A percentile compares a stretch with the other conserved stretches of the same genome.
Conservation (phyloP, 345 rosid genomes). For the Gossypium rotundifolium region DNA sequence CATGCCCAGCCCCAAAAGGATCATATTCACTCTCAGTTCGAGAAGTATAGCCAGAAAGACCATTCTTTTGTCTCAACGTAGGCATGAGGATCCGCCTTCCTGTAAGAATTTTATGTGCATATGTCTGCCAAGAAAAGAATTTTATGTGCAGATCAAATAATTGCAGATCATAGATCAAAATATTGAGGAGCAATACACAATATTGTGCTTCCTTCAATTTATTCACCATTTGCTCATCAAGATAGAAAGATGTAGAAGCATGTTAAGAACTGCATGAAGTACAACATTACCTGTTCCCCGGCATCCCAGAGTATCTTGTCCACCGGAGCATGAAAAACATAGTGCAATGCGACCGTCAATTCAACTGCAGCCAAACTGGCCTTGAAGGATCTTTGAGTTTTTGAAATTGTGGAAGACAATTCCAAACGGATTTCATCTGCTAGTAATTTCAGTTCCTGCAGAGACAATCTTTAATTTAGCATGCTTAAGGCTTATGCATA, state of each 20-base stretch:
- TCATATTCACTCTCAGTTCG: slow-evolving; percentile 74
- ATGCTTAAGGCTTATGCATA: neutral
- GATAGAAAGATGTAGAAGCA: neutral
- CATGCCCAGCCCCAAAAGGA: slow-evolving; percentile 88
- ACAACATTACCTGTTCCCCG: slow-evolving; percentile 63
- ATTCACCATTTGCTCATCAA: neutral
- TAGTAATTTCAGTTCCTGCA: slow-evolving; percentile 72
- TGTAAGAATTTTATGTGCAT: slow-evolving; percentile 82
- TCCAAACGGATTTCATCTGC: slow-evolving; percentile 67
- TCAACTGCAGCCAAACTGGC: slow-evolving; percentile 74
- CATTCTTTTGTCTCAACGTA: slow-evolving; percentile 50
- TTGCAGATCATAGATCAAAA: neutral
- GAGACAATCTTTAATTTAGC: slow-evolving; percentile 1
- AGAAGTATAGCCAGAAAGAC: slow-evolving; percentile 58
- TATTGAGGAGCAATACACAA: neutral
- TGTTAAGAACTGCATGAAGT: neutral
- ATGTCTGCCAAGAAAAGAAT: slow-evolving; percentile 52
- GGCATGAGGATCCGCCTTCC: slow-evolving; percentile 66
- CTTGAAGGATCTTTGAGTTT: slow-evolving; percentile 43
- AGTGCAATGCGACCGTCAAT: slow-evolving; percentile 77
- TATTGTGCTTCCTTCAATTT: neutral
- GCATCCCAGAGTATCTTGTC: slow-evolving; percentile 92
- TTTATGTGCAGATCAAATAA: slow-evolving; percentile 5
- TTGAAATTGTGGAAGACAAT: slow-evolving; percentile 40
- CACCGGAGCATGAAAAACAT: slow-evolving; percentile 75